These are phyloP conservation scores for Fusarium odoratissimum DNA, from an alignment of 2,329 filamentous ascomycete species.

Conservation along the genomic window DNA sequence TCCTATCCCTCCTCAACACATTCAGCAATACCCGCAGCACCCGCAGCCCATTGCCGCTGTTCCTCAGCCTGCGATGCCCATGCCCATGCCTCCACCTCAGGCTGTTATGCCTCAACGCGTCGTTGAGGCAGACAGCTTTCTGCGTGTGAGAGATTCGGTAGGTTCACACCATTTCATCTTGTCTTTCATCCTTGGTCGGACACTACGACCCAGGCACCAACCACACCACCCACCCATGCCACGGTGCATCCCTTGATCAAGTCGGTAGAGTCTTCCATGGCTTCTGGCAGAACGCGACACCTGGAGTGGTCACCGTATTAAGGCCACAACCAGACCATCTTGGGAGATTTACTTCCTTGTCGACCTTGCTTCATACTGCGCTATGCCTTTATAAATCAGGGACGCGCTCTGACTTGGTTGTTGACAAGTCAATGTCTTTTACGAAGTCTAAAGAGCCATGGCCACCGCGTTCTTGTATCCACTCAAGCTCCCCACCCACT, in stretches of 20 bases:
- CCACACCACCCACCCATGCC: not conserved
- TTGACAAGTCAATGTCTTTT: conserved; percentile 24
- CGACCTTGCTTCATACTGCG: not conserved
- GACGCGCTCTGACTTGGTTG: conserved; percentile 26
- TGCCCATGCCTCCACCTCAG: conserved; percentile 44
- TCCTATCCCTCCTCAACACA: conserved; percentile 41
- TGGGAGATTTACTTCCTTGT: not conserved
- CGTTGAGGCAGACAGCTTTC: conserved; percentile 80
- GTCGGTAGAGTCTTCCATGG: not conserved
- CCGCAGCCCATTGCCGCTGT: conserved; percentile 47
- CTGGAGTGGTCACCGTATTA: not conserved
- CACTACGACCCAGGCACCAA: not conserved
- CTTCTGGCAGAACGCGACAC: not conserved
- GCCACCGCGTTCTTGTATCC: conserved; percentile 24
- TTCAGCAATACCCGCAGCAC: conserved; percentile 37
- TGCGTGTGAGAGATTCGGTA: conserved; percentile 85
- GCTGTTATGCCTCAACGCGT: conserved; percentile 48
- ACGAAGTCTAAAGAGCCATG: conserved; percentile 32
- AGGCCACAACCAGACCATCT: not conserved
- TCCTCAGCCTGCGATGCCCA: conserved; percentile 55
- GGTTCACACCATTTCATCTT: conserved; percentile 52
- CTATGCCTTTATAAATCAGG: not conserved
- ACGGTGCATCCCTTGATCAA: not conserved
- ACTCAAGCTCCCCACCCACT: conserved; percentile 27
- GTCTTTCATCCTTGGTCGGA: not conserved